Conservation (phyloP, 2,329 filamentous ascomycete species). For the Epichloe festucae region DNA sequence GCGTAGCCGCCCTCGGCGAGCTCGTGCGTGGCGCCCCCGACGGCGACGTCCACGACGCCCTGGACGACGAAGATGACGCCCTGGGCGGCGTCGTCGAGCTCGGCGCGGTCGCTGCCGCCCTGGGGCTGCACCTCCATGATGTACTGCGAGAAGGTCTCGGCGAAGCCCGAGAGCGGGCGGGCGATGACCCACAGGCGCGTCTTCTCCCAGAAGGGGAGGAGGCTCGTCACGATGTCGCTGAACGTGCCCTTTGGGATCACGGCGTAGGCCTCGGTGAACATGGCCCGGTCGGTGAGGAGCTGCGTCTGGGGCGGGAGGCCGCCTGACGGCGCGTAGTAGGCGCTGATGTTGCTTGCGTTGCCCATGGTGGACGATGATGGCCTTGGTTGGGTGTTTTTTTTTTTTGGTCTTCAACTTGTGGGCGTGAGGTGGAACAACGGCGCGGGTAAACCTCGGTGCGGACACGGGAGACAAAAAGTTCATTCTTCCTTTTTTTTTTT, state of each 20-base stretch:
- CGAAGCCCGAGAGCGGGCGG: conserved; percentile 5
- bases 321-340: conserved; percentile 4
- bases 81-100: neutral
- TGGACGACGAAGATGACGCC: conserved; percentile 4
- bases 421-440: too few relatives aligned
- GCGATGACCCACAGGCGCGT: conserved; percentile 6
- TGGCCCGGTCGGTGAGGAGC: conserved; percentile 6
- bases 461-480: too few relatives aligned
- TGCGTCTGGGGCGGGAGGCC: conserved; percentile 5
- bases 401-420: too few relatives aligned
- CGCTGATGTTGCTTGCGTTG: neutral
- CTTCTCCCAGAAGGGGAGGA: conserved; percentile 4
- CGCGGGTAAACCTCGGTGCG: too few relatives aligned
- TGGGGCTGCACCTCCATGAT: conserved; percentile 5
- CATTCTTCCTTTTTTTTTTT: too few relatives aligned
- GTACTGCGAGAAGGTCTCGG: conserved; percentile 6
- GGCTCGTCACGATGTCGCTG: conserved; percentile 5
- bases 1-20: conserved; percentile 4
- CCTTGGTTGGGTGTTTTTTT: too few relatives aligned
- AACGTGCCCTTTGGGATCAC: conserved; percentile 5
- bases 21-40: neutral
- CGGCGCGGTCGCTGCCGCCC: conserved; percentile 2
- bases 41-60: neutral
- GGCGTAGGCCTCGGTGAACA: conserved; percentile 5
- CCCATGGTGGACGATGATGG: neutral